Percentiles rank a stretch among this genome's conserved stretches.
Evolutionary conservation across 2,329 filamentous ascomycete species (phyloP).

Genomic region (Talaromyces verruculosus): DNA sequence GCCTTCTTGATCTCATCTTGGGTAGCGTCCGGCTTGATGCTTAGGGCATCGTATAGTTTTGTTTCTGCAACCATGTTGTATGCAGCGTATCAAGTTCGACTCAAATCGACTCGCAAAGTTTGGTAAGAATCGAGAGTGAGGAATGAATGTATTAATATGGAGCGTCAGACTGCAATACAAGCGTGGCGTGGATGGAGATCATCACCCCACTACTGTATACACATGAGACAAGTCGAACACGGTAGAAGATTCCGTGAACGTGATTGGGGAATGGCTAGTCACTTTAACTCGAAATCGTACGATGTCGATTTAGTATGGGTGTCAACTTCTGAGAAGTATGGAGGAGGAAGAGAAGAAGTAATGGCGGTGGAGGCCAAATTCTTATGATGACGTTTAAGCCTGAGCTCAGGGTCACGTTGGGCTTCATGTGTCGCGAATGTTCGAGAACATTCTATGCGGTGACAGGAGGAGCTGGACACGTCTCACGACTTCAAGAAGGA

Average conservation of each 20-base stretch:
- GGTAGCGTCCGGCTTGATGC: conserved; percentile 73
- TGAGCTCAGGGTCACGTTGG: conserved; percentile 3
- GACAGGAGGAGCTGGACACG: not conserved
- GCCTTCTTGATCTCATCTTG: conserved; percentile 98
- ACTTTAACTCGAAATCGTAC: conserved; percentile 7
- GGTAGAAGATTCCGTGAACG: conserved; percentile 36
- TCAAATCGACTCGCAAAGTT: too few relatives aligned
- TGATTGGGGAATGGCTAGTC: conserved; percentile 10
- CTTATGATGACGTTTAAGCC: conserved; percentile 13
- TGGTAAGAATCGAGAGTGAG: not conserved
- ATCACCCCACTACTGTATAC: conserved; percentile 12
- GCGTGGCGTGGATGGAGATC: conserved; percentile 10
- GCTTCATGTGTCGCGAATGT: conserved; percentile 10
- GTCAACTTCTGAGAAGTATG: not conserved
- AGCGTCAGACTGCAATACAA: not conserved
- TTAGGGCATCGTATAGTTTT: conserved; percentile 87
- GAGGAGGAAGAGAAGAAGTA: not conserved
- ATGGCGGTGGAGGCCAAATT: conserved; percentile 6
- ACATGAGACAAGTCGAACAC: conserved; percentile 30
- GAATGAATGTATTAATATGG: not conserved
- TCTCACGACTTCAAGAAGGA: not conserved
- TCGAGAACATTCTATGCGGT: conserved; percentile 9
- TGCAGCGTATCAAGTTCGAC: not conserved
- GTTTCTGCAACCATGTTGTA: conserved; percentile 85
- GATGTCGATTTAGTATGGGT: not conserved